Percentiles rank a stretch among this genome's conserved stretches.
These are phyloP conservation scores for Kurtzmaniella natalensis DNA, from an alignment of 1,139 yeast genomes.

Conservation along the genomic window DNA sequence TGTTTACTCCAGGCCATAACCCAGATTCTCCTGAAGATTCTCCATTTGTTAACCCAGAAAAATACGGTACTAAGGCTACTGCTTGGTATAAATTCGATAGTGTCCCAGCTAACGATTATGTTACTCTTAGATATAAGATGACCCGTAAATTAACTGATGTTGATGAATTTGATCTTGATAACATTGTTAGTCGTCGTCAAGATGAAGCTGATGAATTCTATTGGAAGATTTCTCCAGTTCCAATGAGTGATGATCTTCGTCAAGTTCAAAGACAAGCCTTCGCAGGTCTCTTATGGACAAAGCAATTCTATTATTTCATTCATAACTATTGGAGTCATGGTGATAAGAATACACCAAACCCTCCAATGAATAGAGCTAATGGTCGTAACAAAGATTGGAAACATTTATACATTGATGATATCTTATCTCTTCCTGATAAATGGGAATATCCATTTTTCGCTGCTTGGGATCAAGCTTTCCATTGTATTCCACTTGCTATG, in stretches of 20 bases:
- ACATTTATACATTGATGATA: conserved; percentile 84
- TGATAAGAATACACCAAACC: conserved; percentile 73
- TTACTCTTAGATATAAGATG: conserved; percentile 78
- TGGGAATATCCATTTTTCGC: conserved; percentile 98
- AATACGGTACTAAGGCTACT: conserved; percentile 64
- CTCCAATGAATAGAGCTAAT: conserved; percentile 75
- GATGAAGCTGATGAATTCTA: conserved; percentile 93
- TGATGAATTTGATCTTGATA: conserved; percentile 77
- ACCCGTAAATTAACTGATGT: conserved; percentile 42
- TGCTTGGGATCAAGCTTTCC: conserved; percentile 98
- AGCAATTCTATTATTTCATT: conserved; percentile 86
- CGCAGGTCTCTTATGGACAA: conserved; percentile 93
- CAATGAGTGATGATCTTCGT: conserved; percentile 77
- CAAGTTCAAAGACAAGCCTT: conserved; percentile 91
- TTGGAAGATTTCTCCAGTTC: conserved; percentile 85
- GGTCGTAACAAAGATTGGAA: conserved; percentile 89
- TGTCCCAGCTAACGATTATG: conserved; percentile 86
- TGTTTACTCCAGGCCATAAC: no score
- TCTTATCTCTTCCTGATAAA: conserved; percentile 88
- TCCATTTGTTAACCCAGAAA: conserved; percentile 18
- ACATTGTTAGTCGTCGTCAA: conserved; percentile 67
- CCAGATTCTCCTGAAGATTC: no score
- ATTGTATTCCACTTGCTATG: conserved; percentile 91
- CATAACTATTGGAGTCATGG: conserved; percentile 89
- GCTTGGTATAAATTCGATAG: conserved; percentile 81